phyloP scores from a whole-genome alignment of 352 stramenopile species.

The Globisporangium barbulae region DNA sequence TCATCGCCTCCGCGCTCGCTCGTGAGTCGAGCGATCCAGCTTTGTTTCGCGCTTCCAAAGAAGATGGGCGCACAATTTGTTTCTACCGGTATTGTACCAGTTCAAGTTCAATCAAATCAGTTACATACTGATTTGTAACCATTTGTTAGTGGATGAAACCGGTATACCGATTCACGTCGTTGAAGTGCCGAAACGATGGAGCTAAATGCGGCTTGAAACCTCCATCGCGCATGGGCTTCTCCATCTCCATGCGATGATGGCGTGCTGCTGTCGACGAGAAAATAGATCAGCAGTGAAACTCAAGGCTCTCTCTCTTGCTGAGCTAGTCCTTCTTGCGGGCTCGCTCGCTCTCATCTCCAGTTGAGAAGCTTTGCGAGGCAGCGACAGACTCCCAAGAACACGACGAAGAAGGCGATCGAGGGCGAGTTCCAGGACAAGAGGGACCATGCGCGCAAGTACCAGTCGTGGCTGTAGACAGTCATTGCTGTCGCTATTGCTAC shows the following conservation, averaged over 20 bases:
- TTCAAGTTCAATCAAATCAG: too few relatives aligned
- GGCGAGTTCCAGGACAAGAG: not conserved
- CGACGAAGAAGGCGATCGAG: not conserved
- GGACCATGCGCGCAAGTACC: not conserved
- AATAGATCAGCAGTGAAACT: not conserved
- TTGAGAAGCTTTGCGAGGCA: constrained; percentile 1
- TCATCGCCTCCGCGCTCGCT: not conserved
- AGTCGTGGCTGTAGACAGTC: not conserved
- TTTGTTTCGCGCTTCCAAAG: too few relatives aligned
- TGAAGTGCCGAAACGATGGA: not conserved
- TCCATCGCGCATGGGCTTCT: not conserved
- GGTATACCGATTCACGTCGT: too few relatives aligned
- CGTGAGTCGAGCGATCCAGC: not conserved
- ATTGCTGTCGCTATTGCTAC: not conserved
- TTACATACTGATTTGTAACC: too few relatives aligned
- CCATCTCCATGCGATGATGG: not conserved
- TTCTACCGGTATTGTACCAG: too few relatives aligned
- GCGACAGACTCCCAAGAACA: not conserved
- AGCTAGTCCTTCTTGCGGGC: not conserved
- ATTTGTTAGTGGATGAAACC: too few relatives aligned
- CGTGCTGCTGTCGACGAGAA: not conserved
- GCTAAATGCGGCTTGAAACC: constrained; percentile 5
- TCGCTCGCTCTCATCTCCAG: not conserved
- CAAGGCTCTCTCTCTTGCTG: not conserved
- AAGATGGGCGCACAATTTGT: too few relatives aligned